Percentiles rank a stretch among this genome's conserved stretches.
Conservation (phyloP, 2,329 filamentous ascomycete species). For the Coniochaeta sp. region DNA sequence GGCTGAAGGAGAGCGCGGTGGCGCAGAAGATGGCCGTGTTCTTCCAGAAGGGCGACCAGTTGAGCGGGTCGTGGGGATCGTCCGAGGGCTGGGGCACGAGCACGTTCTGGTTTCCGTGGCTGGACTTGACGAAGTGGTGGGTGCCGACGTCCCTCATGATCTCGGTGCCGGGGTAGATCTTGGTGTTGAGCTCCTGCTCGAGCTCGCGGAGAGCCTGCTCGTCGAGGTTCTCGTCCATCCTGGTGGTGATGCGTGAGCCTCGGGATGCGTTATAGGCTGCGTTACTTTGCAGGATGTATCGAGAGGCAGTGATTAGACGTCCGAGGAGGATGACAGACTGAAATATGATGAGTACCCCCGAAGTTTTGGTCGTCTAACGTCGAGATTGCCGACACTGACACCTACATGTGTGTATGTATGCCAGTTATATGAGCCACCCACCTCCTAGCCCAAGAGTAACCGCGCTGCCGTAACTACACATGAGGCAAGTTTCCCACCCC, state of each 20-base stretch:
- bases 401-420: neutral
- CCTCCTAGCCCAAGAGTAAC: neutral
- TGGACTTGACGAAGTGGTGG: constrained; percentile 56
- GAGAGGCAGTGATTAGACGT: neutral
- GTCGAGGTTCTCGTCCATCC: constrained; percentile 17
- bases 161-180: constrained; percentile 27
- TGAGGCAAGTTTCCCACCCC: neutral
- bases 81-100: constrained; percentile 39
- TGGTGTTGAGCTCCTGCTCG: constrained; percentile 18
- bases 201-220: constrained; percentile 11
- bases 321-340: neutral
- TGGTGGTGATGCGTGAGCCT: neutral
- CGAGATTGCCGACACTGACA: neutral
- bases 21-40: constrained; percentile 22
- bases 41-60: constrained; percentile 41
- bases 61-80: constrained; percentile 40
- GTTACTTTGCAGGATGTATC: neutral
- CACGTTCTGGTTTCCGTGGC: constrained; percentile 32
- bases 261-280: neutral
- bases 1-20: constrained; percentile 30
- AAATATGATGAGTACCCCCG: neutral
- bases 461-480: neutral
- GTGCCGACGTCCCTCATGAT: constrained; percentile 45
- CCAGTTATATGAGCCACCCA: neutral
- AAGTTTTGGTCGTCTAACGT: neutral